Evolutionary conservation across 306 rosid species (phyloP).

Genomic region (Vigna nakashimae): DNA sequence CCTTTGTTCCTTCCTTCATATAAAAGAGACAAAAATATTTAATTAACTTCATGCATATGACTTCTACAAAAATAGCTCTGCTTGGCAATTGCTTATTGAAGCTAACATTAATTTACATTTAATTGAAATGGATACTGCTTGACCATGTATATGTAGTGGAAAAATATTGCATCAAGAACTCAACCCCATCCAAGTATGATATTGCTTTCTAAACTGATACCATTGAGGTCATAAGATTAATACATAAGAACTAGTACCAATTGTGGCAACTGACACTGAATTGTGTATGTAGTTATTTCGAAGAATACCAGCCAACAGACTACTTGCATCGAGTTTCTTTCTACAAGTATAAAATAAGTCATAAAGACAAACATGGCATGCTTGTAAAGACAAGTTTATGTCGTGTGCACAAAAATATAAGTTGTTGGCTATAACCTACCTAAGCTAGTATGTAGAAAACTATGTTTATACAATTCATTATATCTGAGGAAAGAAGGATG

Average conservation of each 20-base stretch:
- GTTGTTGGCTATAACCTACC: background rate
- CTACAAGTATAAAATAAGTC: background rate
- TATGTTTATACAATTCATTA: slow-evolving; percentile 2
- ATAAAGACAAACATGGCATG: slow-evolving; percentile 7
- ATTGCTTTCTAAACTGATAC: slow-evolving; percentile 13
- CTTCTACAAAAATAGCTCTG: slow-evolving; percentile 14
- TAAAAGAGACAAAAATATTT: slow-evolving; percentile 30
- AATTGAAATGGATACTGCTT: slow-evolving; percentile 7
- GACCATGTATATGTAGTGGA: slow-evolving; percentile 8
- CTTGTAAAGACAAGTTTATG: background rate
- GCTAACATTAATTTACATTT: slow-evolving; percentile 15
- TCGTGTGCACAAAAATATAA: background rate
- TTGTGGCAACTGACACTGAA: slow-evolving; percentile 16
- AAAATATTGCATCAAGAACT: slow-evolving; percentile 5
- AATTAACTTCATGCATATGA: slow-evolving; percentile 33
- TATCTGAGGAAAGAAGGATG: background rate
- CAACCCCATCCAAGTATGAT: slow-evolving; percentile 2
- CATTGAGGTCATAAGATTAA: background rate
- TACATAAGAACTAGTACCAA: slow-evolving; percentile 2
- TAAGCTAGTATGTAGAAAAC: background rate
- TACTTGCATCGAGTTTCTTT: background rate
- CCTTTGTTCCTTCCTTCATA: slow-evolving; percentile 79
- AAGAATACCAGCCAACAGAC: background rate
- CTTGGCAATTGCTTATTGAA: background rate
- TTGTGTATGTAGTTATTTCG: background rate